Evolutionary conservation across 257 asterid species (phyloP), one percentile per base, ranked within the genome.

Genomic region (Verbena officinalis): DNA sequence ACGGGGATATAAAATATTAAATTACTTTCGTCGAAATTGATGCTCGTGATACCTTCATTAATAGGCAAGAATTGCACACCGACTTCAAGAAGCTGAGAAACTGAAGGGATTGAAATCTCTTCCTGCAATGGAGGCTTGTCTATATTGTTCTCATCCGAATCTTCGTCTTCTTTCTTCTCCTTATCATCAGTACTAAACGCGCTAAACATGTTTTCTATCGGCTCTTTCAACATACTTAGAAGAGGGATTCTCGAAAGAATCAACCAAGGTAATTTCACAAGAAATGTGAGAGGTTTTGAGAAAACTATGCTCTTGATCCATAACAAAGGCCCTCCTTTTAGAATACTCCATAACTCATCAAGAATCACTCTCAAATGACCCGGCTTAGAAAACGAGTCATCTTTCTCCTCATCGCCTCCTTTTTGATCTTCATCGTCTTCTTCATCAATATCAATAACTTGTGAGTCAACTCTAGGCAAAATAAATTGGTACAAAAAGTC

Each of bases 401-500:
- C 7, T 15, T 27, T 1, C 0, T 22, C n/a, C n/a, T 55, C 59
- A 21, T 34, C 42, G 1, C 8, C 65, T 1, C 38, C 36, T 19
- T 49, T 10, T 6, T 43, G 67, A 8, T 27, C 62, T 1, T 55
- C 48, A 4, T 65, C 59, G 6, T 69, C 11, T 33, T 45, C 67
- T 2, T 44, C 72, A 16, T 50, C 15, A 3, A 68, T 64, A 16
- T 74, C 79, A 11, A 62, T 22, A n/a, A 48, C 36, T 13, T 65
- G 74, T 30, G 17, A 59, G 73, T n/a, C 15, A 4, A 48, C 7
- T 76, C 84, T 1, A 0, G 87, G 85, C 55, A 85, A 81, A 36
- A 85, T 78, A 21, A 63, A 61, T 9, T 23, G 80, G 78, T 78
- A 83, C 62, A 81, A 38, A 23, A 78, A 63, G 62, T 75, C 86